Evolutionary conservation across 805 yeast species (phyloP).

Genomic region (Yarrowia sp.): DNA sequence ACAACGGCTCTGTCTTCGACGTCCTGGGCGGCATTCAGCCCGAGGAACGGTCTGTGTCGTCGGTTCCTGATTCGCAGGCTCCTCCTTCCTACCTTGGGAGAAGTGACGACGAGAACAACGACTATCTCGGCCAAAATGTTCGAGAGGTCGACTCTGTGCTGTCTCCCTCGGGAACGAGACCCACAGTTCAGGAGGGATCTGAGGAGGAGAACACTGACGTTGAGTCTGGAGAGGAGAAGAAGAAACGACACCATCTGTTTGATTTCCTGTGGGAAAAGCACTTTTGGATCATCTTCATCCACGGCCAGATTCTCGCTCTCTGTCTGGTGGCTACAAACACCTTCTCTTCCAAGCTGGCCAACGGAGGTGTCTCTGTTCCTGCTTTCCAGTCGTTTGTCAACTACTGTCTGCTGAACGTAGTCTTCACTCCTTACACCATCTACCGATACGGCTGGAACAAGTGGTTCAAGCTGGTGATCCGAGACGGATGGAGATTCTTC

Average conservation of each 20-base stretch:
- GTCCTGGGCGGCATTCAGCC: slow-evolving; percentile 1
- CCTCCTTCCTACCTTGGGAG: slow-evolving; percentile 1
- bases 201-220: neutral
- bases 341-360: slow-evolving; percentile 52
- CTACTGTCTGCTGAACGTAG: slow-evolving; percentile 51
- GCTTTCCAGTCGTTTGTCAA: slow-evolving; percentile 55
- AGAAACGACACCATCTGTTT: slow-evolving; percentile 17
- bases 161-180: neutral
- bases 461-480: slow-evolving; percentile 47
- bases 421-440: slow-evolving; percentile 53
- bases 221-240: neutral
- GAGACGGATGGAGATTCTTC: slow-evolving; percentile 56
- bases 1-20: neutral
- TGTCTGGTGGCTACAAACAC: slow-evolving; percentile 55
- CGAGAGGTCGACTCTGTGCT: slow-evolving; percentile 16
- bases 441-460: slow-evolving; percentile 52
- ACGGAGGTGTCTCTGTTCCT: slow-evolving; percentile 53
- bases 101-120: slow-evolving; percentile 7
- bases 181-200: neutral
- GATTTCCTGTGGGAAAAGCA: slow-evolving; percentile 40
- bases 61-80: neutral
- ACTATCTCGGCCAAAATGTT: slow-evolving; percentile 5
- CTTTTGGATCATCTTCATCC: slow-evolving; percentile 54
- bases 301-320: slow-evolving; percentile 54
- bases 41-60: neutral